phyloP scores from a whole-genome alignment of 2,329 filamentous ascomycete genomes.

The Talaromyces sp. region DNA sequence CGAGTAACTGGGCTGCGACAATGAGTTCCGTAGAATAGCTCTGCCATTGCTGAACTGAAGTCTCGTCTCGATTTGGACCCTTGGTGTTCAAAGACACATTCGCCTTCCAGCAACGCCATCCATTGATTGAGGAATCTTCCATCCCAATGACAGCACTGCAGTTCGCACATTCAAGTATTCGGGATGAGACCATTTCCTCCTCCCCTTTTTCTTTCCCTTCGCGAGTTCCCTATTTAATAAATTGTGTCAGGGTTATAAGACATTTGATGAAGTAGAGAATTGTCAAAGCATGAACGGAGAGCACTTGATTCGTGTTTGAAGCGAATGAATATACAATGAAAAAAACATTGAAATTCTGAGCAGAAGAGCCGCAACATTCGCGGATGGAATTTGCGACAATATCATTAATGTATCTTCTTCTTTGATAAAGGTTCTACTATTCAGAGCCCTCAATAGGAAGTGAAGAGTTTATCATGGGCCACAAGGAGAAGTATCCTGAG shows the following conservation, averaged over 20 bases:
- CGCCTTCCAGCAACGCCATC: conserved; percentile 56
- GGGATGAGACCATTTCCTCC: too few relatives aligned
- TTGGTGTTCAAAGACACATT: conserved; percentile 35
- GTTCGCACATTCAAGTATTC: conserved; percentile 31
- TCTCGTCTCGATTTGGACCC: conserved; percentile 29
- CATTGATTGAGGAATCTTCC: conserved; percentile 46
- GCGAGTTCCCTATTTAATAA: conserved; percentile 20
- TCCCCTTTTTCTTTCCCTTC: conserved; percentile 35
- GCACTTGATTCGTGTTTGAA: too few relatives aligned
- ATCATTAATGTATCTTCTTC: too few relatives aligned
- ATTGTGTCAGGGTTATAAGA: conserved; percentile 17
- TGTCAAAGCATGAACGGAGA: too few relatives aligned
- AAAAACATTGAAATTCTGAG: too few relatives aligned
- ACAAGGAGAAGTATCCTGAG: conserved; percentile 3
- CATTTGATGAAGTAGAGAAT: neutral
- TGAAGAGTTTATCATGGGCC: conserved; percentile 12
- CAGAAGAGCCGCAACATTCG: too few relatives aligned
- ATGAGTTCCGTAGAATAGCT: conserved; percentile 40
- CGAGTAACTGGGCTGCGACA: conserved; percentile 59
- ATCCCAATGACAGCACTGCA: conserved; percentile 39
- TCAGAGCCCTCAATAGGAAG: conserved; percentile 5
- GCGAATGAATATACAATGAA: too few relatives aligned
- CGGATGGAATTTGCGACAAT: too few relatives aligned
- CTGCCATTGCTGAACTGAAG: conserved; percentile 32
- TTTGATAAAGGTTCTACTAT: too few relatives aligned